phyloP scores from a whole-genome alignment of 129 eudicot genomes.

The Deinandra increscens region DNA sequence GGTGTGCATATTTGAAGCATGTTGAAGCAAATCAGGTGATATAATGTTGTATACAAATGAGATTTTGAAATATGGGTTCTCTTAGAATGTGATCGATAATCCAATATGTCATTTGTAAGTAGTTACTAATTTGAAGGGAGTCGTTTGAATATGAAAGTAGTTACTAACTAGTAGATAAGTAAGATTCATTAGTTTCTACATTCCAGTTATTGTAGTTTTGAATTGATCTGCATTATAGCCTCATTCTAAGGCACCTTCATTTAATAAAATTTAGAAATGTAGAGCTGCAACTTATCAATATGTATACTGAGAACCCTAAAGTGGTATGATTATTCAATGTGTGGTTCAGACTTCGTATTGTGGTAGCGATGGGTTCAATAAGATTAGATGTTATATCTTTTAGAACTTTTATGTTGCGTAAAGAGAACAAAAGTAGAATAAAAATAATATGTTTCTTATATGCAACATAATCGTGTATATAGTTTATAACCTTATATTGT shows the following conservation, averaged over 20 bases:
- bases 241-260: not conserved
- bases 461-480: too few species aligned
- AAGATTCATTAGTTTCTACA: slow-evolving; percentile 24
- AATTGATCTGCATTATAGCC: not conserved
- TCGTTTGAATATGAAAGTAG: slow-evolving; percentile 83
- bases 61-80: slow-evolving; percentile 91
- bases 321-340: too few species aligned
- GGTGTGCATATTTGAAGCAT: slow-evolving; percentile 87
- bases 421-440: too few species aligned
- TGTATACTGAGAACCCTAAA: too few species aligned
- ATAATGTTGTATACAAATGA: slow-evolving; percentile 69
- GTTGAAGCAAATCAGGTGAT: slow-evolving; percentile 86
- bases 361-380: too few species aligned
- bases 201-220: not conserved
- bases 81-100: slow-evolving; percentile 92
- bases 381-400: too few species aligned
- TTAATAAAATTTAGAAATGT: too few species aligned
- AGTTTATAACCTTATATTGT: too few species aligned
- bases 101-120: slow-evolving; percentile 91
- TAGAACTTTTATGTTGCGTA: too few species aligned
- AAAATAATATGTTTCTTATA: too few species aligned
- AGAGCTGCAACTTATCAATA: too few species aligned
- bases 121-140: slow-evolving; percentile 90
- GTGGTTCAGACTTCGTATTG: too few species aligned
- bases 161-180: slow-evolving; percentile 77